phyloP scores from a whole-genome alignment of 2,329 filamentous ascomycete species.

The Neopestalotiopsis rosae region DNA sequence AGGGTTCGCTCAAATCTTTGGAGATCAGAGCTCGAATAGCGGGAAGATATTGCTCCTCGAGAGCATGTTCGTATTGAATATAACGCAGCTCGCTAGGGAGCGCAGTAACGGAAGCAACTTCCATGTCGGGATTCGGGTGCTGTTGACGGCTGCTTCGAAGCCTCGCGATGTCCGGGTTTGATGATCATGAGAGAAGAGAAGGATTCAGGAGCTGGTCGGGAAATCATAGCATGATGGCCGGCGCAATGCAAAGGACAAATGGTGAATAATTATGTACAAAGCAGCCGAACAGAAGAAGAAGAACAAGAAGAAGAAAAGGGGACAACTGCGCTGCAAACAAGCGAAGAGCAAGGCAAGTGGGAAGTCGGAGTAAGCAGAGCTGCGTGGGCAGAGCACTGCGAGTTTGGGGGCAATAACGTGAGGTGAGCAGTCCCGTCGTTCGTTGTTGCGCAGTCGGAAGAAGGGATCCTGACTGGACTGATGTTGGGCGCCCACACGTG shows the following conservation, averaged over 20 bases:
- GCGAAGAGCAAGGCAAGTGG: not conserved
- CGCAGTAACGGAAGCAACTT: conserved; percentile 35
- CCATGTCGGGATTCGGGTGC: conserved; percentile 35
- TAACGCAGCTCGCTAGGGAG: conserved; percentile 59
- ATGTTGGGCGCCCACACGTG: not conserved
- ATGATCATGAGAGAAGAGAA: conserved; percentile 4
- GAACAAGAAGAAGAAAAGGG: not conserved
- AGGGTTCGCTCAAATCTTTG: conserved; percentile 95
- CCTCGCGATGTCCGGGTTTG: conserved; percentile 10
- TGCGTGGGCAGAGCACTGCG: conserved; percentile 6
- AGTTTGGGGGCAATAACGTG: too few species aligned
- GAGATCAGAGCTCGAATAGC: conserved; percentile 92
- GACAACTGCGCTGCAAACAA: not conserved
- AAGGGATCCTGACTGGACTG: not conserved
- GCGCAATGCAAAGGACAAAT: not conserved
- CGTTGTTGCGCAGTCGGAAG: conserved; percentile 18
- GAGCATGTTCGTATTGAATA: conserved; percentile 65
- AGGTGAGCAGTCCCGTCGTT: not conserved
- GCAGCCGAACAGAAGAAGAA: not conserved
- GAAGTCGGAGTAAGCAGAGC: conserved; percentile 21
- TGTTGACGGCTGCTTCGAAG: conserved; percentile 11
- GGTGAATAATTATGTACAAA: conserved; percentile 10
- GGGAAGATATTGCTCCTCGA: conserved; percentile 73
- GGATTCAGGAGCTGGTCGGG: too few species aligned
- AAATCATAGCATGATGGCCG: conserved; percentile 6